Evolutionary conservation across 768 basidiomycete species (phyloP).

Genomic region (Sporobolomyces roseus): DNA sequence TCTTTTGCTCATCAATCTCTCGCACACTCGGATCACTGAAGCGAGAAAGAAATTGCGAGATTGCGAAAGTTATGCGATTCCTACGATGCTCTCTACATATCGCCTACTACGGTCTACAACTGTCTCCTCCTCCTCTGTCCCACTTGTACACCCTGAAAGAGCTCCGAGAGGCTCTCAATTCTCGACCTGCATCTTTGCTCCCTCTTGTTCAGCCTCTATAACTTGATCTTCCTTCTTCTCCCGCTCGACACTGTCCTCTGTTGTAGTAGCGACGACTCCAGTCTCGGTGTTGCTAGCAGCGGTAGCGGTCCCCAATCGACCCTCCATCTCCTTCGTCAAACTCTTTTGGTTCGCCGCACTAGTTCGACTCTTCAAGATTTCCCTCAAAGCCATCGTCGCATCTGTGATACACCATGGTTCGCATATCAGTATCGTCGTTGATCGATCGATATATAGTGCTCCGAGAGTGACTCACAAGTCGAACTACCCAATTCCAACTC

Average conservation of each 20-base stretch:
- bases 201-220: too few relatives aligned
- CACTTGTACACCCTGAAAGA: too few relatives aligned
- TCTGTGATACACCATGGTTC: background rate
- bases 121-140: too few relatives aligned
- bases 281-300: background rate
- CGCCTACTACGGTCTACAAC: too few relatives aligned
- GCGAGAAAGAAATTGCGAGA: too few relatives aligned
- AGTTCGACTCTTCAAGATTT: constrained; percentile 84
- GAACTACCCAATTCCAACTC: constrained; percentile 79
- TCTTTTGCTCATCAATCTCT: too few relatives aligned
- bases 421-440: background rate
- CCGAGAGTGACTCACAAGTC: constrained; percentile 57
- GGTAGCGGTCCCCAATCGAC: background rate
- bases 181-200: too few relatives aligned
- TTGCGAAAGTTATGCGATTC: too few relatives aligned
- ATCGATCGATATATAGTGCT: too few relatives aligned
- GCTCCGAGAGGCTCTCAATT: too few relatives aligned
- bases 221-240: background rate
- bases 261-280: background rate
- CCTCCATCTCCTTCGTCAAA: constrained; percentile 38
- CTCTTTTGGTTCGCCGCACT: constrained; percentile 30
- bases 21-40: too few relatives aligned
- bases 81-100: too few relatives aligned
- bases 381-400: constrained; percentile 94
- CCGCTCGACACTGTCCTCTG: background rate